Evolutionary conservation across 2,329 filamentous ascomycete genomes (phyloP).

Genomic region (Hyphodiscus sp.): DNA sequence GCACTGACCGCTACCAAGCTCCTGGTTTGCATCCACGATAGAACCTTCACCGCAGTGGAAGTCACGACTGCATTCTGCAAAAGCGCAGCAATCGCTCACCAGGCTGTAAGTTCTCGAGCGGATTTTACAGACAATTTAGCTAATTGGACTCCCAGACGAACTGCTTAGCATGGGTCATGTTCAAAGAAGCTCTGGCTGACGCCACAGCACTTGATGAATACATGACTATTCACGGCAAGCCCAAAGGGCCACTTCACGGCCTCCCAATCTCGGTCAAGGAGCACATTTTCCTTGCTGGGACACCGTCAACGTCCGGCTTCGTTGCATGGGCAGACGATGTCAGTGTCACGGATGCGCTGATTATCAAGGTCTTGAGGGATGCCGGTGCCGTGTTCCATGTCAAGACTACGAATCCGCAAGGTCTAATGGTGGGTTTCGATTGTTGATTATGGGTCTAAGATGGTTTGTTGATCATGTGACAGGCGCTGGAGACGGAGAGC

Average conservation of each 20-base stretch:
- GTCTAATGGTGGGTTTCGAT: constrained; percentile 32
- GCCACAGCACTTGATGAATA: constrained; percentile 41
- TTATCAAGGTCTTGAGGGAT: constrained; percentile 70
- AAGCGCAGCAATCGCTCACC: constrained; percentile 2
- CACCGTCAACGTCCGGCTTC: constrained; percentile 32
- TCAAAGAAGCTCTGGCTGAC: constrained; percentile 37
- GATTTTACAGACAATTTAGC: neutral
- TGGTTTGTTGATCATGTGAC: no score
- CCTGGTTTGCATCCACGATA: constrained; percentile 33
- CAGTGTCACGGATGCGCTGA: constrained; percentile 47
- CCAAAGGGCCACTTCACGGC: constrained; percentile 56
- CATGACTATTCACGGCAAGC: constrained; percentile 31
- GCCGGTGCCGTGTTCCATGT: constrained; percentile 82
- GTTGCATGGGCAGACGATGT: constrained; percentile 35
- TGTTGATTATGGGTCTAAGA: no score
- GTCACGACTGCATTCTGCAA: constrained; percentile 14
- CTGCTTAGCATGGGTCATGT: constrained; percentile 41
- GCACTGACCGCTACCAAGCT: constrained; percentile 4
- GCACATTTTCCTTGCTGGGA: constrained; percentile 38
- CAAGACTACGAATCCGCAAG: constrained; percentile 83
- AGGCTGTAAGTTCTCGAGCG: neutral
- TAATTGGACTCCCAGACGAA: constrained; percentile 23
- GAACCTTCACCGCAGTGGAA: constrained; percentile 12
- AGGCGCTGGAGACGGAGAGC: constrained; percentile 31
- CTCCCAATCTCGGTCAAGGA: constrained; percentile 54